Percentiles rank a stretch among this genome's conserved stretches.
phyloP scores from a whole-genome alignment of 768 basidiomycete genomes.

The Termitomyces sp. region DNA sequence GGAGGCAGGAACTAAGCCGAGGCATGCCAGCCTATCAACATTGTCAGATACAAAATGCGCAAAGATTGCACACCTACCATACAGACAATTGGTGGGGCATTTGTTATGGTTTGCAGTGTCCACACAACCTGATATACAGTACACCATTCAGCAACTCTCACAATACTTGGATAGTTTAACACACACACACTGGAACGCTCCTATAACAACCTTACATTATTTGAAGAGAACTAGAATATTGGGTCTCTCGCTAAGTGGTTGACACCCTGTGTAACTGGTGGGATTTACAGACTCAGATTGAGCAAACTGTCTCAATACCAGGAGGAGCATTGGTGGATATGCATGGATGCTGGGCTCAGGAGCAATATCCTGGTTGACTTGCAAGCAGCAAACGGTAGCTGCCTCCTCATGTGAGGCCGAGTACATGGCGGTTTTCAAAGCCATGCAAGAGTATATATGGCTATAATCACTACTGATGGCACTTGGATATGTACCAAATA shows the following conservation, averaged over 20 bases:
- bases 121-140: background rate
- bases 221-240: background rate
- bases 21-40: background rate
- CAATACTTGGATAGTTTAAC: background rate
- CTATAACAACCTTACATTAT: background rate
- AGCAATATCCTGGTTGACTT: too few relatives aligned
- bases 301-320: too few relatives aligned
- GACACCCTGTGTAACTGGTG: too few relatives aligned
- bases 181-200: background rate
- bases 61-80: background rate
- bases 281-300: too few relatives aligned
- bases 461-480: too few relatives aligned
- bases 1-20: background rate
- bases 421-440: too few relatives aligned
- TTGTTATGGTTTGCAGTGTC: background rate
- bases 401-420: too few relatives aligned
- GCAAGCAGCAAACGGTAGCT: too few relatives aligned
- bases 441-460: too few relatives aligned
- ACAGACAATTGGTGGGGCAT: background rate
- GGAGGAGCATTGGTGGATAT: too few relatives aligned
- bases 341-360: too few relatives aligned
- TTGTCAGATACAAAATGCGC: background rate
- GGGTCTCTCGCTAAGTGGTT: background rate
- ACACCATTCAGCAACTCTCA: background rate
- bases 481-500: too few relatives aligned